Evolutionary conservation across 1,284 basidiomycete genomes (phyloP).

Genomic region (Ganoderma meredithae): DNA sequence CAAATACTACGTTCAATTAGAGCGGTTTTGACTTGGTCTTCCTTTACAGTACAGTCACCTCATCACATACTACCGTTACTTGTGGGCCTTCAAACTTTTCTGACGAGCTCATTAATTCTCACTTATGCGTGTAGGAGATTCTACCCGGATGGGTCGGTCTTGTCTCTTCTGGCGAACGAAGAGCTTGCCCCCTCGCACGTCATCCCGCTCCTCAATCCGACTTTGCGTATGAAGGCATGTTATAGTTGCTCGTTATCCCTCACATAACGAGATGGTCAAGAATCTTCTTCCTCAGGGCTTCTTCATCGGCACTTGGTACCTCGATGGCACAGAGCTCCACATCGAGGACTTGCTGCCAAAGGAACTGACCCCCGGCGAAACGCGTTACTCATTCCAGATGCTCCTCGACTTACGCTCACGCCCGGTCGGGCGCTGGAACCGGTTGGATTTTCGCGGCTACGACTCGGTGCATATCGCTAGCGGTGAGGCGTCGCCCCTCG

Average conservation of each 20-base stretch:
- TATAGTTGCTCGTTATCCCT: neutral
- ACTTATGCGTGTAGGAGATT: slow-evolving; percentile 68
- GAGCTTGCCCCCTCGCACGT: slow-evolving; percentile 76
- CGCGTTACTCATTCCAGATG: slow-evolving; percentile 87
- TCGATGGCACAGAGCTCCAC: slow-evolving; percentile 64
- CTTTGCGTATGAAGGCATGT: slow-evolving; percentile 79
- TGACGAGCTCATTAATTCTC: neutral
- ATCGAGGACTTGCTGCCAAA: slow-evolving; percentile 62
- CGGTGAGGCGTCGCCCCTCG: slow-evolving; percentile 77
- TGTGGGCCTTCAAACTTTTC: slow-evolving; percentile 54
- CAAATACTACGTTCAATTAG: neutral
- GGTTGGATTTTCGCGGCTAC: slow-evolving; percentile 80
- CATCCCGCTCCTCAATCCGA: slow-evolving; percentile 80
- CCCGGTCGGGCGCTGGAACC: slow-evolving; percentile 89
- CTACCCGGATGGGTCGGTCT: slow-evolving; percentile 85
- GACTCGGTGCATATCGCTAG: slow-evolving; percentile 77
- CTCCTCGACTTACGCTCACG: slow-evolving; percentile 79
- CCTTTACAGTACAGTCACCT: slow-evolving; percentile 66
- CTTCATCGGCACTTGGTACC: slow-evolving; percentile 72
- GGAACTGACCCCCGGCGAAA: slow-evolving; percentile 45
- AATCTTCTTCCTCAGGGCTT: slow-evolving; percentile 58
- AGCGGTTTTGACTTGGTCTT: neutral
- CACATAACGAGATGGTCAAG: slow-evolving; percentile 1
- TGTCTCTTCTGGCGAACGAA: slow-evolving; percentile 89
- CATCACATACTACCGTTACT: slow-evolving; percentile 85